Conservation (phyloP, 2,329 filamentous ascomycete species). For the Aspergillus sp. region DNA sequence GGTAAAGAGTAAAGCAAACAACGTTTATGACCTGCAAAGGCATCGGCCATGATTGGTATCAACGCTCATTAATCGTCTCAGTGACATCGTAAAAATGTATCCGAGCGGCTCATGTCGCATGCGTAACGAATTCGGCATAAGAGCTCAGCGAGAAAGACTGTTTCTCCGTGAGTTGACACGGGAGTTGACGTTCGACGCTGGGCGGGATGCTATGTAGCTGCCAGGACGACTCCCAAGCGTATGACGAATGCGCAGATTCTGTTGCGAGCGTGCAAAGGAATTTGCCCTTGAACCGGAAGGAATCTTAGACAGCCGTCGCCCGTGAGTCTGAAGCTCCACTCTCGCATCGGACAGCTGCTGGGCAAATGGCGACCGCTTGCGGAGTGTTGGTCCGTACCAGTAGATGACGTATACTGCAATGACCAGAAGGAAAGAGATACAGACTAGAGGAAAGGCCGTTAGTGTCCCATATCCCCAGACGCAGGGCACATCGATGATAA, state of each 20-base stretch:
- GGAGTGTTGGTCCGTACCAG: conserved; percentile 62
- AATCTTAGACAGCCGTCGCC: conserved; percentile 36
- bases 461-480: not conserved
- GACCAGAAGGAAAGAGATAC: conserved; percentile 63
- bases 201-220: conserved; percentile 36
- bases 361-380: conserved; percentile 65
- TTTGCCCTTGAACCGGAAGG: conserved; percentile 38
- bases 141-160: conserved; percentile 16
- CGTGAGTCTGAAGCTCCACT: conserved; percentile 32
- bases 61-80: conserved; percentile 9
- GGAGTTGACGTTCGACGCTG: conserved; percentile 33
- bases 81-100: conserved; percentile 6
- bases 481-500: not conserved
- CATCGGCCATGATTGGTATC: conserved; percentile 2
- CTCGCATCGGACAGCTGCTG: conserved; percentile 58
- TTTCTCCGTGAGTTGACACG: conserved; percentile 36
- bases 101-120: not conserved
- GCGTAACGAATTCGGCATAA: not conserved
- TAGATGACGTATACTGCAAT: conserved; percentile 67
- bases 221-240: conserved; percentile 37
- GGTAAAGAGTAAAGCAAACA: conserved; percentile 4
- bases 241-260: conserved; percentile 41
- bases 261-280: conserved; percentile 42
- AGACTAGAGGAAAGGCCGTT: conserved; percentile 35
- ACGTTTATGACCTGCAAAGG: not conserved